Evolutionary conservation across 164 flowering plant species (phyloP), one percentile per base, ranked within the genome.

Genomic region (Houttuynia cordata): DNA sequence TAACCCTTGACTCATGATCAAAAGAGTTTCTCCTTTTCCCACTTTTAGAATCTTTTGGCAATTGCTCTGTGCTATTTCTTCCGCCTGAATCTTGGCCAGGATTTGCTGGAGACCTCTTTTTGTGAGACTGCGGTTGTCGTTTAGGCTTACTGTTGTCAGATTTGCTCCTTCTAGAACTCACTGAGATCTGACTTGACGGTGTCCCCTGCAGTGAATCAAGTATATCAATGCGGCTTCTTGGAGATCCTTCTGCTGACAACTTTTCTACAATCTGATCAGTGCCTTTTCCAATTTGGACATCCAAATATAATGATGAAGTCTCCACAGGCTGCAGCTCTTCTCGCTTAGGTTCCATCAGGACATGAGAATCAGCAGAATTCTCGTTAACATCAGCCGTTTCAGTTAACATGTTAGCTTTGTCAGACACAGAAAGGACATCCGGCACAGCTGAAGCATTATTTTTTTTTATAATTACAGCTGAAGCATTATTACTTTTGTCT

Each of bases 151-250:
- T 73, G 56, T 68, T 81, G 24, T 72, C 80, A 57, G 63, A 47
- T 68, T 71, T 83, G 51, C 40, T 70, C 69, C 66, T 77, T 64
- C 74, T 80, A 68, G 79, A 60, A 45, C 74, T 83, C 39, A 70
- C 74, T 21, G 93, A 89, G 24, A 79, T 77, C 70, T 76, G 81
- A 68, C 95, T 92, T 34, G 93, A 76, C 67, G 95, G 98, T 24
- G 95, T 88, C 53, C 83, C 91, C 67, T 85, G 80, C 57, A 22
- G 65, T 42, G 91, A 82, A 62, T 87, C 95, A 15, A 84, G 76
- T 18, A 70, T 66, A 24, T 83, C 81, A 22, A 79, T 55, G 62
- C 71, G 88, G 68, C 88, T 84, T 60, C 73, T 73, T 51, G 95
- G 89, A 68, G 96, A 83, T 56, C 78, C 92, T 65, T 79, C 88